Evolutionary conservation across 306 rosid species (phyloP), one percentile per base, ranked within the genome.

Genomic region (Pterocarpus santalinus): DNA sequence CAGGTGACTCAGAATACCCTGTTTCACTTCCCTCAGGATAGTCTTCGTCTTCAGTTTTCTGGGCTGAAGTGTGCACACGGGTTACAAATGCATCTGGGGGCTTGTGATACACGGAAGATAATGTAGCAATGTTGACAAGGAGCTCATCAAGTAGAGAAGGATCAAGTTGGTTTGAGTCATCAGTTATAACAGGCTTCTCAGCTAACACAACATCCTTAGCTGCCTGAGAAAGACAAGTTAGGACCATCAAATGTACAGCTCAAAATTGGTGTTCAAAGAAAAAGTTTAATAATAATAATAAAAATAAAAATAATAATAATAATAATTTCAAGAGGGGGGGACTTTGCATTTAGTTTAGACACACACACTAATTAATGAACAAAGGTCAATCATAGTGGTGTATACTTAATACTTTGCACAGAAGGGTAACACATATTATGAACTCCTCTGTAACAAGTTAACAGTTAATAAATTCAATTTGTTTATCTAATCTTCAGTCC

Each of bases 131-230:
- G 90, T 95, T 93, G 82, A 97, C 94, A 73, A 93, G 99, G 65
- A 95, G 98, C 88, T 93, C 99, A 73, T 93, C 99, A 80, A 95
- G 98, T 69, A 95, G 98, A 46, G 98, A 73, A 28, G 98, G 28
- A 79, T 95, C 99, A 71, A 95, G 92, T 80, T 89, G 93, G 87
- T 95, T 95, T 61, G 99, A 93, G 81, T 93, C 99, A 71, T 95
- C 99, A 34, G 92, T 88, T 81, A 95, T 95, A 82, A 95, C 97
- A 57, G 97, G 99, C 85, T 95, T 95, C 94, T 95, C 99, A 47
- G 99, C 98, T 76, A 95, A 86, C 85, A 95, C 99, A 80, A 95
- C 97, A 89, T 93, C 99, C 97, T 95, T 95, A 33, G 99, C 99
- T 72, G 98, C 97, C 99, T 95, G 92, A 73, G 81, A 83, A 72